Conservation (phyloP, 306 rosid species). For the Pyrus bretschneideri region DNA sequence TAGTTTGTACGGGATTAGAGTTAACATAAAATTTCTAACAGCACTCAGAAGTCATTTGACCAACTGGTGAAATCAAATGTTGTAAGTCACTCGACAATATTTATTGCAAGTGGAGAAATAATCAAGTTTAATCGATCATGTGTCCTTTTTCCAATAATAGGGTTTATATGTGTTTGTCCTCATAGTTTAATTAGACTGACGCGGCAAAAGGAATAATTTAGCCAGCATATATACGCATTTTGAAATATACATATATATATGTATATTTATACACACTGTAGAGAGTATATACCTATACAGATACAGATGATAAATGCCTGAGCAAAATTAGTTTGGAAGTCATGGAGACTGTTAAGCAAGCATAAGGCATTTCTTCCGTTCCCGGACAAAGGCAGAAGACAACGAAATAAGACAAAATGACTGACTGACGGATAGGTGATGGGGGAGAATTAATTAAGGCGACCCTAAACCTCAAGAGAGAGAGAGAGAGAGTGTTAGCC, state of each 20-base stretch:
- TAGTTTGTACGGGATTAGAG: neutral
- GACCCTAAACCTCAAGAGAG: neutral
- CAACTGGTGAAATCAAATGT: neutral
- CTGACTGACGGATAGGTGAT: slow-evolving; percentile 28
- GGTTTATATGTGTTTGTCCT: neutral
- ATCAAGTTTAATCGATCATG: neutral
- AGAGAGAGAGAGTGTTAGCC: neutral
- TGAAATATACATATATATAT: neutral
- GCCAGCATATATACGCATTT: neutral
- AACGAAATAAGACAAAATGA: slow-evolving; percentile 31
- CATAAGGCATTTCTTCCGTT: slow-evolving; percentile 7
- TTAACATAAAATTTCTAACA: neutral
- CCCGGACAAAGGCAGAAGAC: slow-evolving; percentile 26
- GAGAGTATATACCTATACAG: neutral
- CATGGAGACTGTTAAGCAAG: slow-evolving; percentile 15
- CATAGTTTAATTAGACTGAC: neutral
- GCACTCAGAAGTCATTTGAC: neutral
- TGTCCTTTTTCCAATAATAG: neutral
- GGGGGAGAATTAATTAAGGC: slow-evolving; percentile 8
- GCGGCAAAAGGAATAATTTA: slow-evolving; percentile 16
- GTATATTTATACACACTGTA: neutral
- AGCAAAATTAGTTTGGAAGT: slow-evolving; percentile 10
- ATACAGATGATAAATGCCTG: slow-evolving; percentile 8
- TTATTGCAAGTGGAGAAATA: neutral
- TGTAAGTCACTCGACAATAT: neutral